Percentiles rank a stretch among this genome's conserved stretches.
These are phyloP conservation scores for Ceratocystis eucalypticola DNA, from an alignment of 2,329 filamentous ascomycete species.

Conservation along the genomic window DNA sequence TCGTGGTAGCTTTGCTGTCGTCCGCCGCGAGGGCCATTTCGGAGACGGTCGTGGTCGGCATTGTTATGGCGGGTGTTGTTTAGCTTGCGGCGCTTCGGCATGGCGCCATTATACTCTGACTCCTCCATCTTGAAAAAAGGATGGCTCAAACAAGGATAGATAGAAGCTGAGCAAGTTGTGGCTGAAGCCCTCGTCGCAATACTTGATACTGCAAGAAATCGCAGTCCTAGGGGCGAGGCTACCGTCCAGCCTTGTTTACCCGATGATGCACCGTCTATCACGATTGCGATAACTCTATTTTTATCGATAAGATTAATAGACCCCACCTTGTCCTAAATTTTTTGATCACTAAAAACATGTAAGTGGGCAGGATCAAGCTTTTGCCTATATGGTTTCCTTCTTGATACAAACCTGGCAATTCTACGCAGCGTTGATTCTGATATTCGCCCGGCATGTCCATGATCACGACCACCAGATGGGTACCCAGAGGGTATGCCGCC, in stretches of 20 bases:
- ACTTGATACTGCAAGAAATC: background rate
- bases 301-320: constrained; percentile 14
- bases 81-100: constrained; percentile 30
- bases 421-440: background rate
- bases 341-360: constrained; percentile 5
- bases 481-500: constrained; percentile 62
- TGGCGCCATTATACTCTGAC: constrained; percentile 28
- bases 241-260: constrained; percentile 10
- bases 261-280: constrained; percentile 2
- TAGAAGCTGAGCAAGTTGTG: background rate
- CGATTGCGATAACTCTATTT: constrained; percentile 4
- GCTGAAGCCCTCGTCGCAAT: background rate
- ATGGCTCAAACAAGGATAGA: too few species aligned
- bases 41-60: background rate
- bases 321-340: constrained; percentile 18
- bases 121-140: constrained; percentile 12
- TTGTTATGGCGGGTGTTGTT: constrained; percentile 25
- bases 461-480: constrained; percentile 66
- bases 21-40: background rate
- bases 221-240: constrained; percentile 13
- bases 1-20: background rate
- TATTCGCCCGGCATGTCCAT: constrained; percentile 44
- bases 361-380: constrained; percentile 13
- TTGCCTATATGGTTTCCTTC: background rate
- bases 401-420: background rate